Evolutionary conservation across 495 filamentous ascomycete genomes (phyloP).

Genomic region (Pyrenula aspistea): DNA sequence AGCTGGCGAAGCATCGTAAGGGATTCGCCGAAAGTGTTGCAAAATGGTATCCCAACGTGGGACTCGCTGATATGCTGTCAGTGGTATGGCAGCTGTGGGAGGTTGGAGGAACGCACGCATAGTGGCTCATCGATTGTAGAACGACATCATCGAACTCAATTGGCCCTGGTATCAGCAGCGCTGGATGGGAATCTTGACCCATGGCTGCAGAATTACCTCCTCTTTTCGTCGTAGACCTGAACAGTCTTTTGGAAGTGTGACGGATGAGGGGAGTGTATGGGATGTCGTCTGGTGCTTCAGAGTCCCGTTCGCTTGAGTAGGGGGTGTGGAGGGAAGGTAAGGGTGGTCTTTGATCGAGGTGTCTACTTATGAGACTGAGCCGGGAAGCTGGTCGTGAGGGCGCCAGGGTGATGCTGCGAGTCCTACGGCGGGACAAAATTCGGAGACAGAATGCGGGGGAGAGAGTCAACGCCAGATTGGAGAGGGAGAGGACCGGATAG

Average conservation of each 20-base stretch:
- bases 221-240: conserved; percentile 1
- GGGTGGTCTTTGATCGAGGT: conserved; percentile 53
- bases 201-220: conserved; percentile 20
- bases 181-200: conserved; percentile 67
- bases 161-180: conserved; percentile 87
- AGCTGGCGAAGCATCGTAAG: conserved; percentile 80
- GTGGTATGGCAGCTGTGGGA: not conserved
- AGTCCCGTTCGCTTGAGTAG: conserved; percentile 51
- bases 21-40: conserved; percentile 81
- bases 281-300: conserved; percentile 40
- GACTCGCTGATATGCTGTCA: conserved; percentile 53
- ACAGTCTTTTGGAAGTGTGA: conserved; percentile 7
- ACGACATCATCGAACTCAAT: conserved; percentile 99
- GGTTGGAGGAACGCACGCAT: conserved; percentile 51
- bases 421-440: not conserved
- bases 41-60: conserved; percentile 80
- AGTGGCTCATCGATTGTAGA: conserved; percentile 88
- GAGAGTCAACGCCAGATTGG: not conserved
- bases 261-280: conserved; percentile 41
- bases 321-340: conserved; percentile 53
- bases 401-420: conserved; percentile 38
- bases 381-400: conserved; percentile 49
- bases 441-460: not conserved
- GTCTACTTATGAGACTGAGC: conserved; percentile 69
- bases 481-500: not conserved